Conservation (phyloP, 2,329 filamentous ascomycete genomes). For the Microcera coccophila region DNA sequence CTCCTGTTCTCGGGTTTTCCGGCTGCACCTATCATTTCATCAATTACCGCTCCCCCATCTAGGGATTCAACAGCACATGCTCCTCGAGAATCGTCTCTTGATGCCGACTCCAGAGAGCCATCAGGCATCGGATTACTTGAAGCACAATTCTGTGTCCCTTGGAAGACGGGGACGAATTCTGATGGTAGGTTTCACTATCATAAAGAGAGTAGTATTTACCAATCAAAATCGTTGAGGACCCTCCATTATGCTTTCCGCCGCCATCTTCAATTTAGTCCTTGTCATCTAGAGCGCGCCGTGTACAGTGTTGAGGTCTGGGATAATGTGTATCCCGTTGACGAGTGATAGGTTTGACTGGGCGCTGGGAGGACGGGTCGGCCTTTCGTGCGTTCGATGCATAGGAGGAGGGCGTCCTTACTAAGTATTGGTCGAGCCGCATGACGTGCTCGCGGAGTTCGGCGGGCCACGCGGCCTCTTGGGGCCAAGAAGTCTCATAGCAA, state of each 20-base stretch:
- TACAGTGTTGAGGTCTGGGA: slow-evolving; percentile 2
- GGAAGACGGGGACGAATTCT: too few relatives aligned
- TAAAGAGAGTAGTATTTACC: too few relatives aligned
- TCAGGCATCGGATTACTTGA: too few relatives aligned
- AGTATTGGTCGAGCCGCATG: slow-evolving; percentile 1
- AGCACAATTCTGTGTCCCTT: too few relatives aligned
- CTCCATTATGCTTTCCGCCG: slow-evolving; percentile 1
- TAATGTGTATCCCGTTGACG: slow-evolving; percentile 1
- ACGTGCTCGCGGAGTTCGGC: slow-evolving; percentile 2
- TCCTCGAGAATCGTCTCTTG: too few relatives aligned
- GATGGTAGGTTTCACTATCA: too few relatives aligned
- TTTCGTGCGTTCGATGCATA: slow-evolving; percentile 2
- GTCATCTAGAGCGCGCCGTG: slow-evolving; percentile 1
- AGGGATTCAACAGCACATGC: too few relatives aligned
- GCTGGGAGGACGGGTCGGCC: slow-evolving; percentile 1
- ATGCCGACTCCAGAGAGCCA: too few relatives aligned
- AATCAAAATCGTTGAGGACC: slow-evolving; percentile 1
- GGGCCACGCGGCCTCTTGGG: slow-evolving; percentile 2
- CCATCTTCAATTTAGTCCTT: slow-evolving; percentile 2
- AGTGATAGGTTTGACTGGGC: slow-evolving; percentile 1
- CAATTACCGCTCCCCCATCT: too few relatives aligned
- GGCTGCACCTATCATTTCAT: too few relatives aligned
- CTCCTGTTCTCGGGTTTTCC: too few relatives aligned
- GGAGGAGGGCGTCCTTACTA: slow-evolving; percentile 1
- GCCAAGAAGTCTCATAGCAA: slow-evolving; percentile 3